Conservation (phyloP, 192 early-diverging fungal genomes). For the Coemansia sp. region DNA sequence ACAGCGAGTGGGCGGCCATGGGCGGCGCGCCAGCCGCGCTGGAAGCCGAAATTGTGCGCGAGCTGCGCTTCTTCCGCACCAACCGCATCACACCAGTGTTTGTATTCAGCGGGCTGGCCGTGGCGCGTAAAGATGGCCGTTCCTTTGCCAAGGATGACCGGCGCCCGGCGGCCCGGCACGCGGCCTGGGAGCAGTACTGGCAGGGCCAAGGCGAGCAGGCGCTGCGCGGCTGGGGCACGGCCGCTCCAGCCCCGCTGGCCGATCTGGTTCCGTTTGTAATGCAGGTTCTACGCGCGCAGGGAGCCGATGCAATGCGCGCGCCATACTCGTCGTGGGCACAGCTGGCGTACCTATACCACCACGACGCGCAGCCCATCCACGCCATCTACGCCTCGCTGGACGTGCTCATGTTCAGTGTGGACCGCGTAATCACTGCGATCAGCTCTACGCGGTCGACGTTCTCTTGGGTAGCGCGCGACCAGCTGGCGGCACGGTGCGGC, state of each 20-base stretch:
- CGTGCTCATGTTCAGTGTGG: constrained; percentile 69
- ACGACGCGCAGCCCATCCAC: constrained; percentile 64
- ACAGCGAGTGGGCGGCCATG: constrained; percentile 56
- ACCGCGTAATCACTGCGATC: constrained; percentile 60
- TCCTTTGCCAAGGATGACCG: constrained; percentile 60
- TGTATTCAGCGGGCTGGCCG: constrained; percentile 67
- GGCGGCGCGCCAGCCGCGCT: constrained; percentile 61
- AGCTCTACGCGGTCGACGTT: constrained; percentile 63
- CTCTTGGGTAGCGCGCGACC: constrained; percentile 57
- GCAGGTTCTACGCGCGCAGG: constrained; percentile 59
- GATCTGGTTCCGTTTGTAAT: constrained; percentile 64
- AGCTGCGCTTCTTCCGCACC: constrained; percentile 52
- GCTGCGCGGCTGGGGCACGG: constrained; percentile 50
- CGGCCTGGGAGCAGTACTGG: constrained; percentile 66
- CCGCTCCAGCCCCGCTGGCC: constrained; percentile 51
- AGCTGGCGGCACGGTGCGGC: constrained; percentile 53
- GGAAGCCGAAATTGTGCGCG: constrained; percentile 56
- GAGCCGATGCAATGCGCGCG: constrained; percentile 69
- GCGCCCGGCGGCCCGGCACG: constrained; percentile 54
- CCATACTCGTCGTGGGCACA: constrained; percentile 77
- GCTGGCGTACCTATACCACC: constrained; percentile 65
- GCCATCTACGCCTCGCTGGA: constrained; percentile 68
- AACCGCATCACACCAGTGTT: constrained; percentile 68
- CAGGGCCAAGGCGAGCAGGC: constrained; percentile 56
- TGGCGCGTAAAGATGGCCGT: constrained; percentile 63